Evolutionary conservation across 306 rosid species (phyloP).

Genomic region (Mimosa bimucronata): DNA sequence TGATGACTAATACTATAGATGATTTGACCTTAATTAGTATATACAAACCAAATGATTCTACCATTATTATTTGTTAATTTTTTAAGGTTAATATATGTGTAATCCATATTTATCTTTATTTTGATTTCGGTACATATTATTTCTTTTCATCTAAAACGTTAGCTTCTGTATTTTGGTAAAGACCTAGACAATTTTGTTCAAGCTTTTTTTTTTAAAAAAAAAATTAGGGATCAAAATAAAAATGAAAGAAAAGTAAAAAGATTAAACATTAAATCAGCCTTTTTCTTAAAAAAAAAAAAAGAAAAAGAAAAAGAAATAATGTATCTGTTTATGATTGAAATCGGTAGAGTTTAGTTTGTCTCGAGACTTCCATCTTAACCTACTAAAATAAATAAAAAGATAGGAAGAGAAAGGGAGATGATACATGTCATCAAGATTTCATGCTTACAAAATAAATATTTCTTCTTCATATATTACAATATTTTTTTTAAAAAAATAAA

Average conservation of each 20-base stretch:
- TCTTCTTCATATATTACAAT: not conserved
- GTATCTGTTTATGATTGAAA: not conserved
- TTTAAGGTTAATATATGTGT: not conserved
- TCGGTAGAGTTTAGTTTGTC: not conserved
- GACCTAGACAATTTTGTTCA: no score
- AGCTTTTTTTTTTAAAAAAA: no score
- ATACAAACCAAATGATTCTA: not conserved
- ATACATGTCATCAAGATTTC: conserved; percentile 7
- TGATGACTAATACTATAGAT: not conserved
- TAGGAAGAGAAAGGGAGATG: not conserved
- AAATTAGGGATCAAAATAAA: no score
- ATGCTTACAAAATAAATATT: not conserved
- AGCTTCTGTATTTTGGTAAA: no score
- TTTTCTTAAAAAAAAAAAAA: no score
- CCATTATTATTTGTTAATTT: not conserved
- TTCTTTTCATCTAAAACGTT: no score
- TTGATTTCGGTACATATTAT: no score
- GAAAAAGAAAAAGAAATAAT: no score
- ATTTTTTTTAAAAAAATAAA: not conserved
- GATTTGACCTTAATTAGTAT: not conserved
- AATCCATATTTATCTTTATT: no score
- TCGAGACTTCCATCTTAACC: not conserved
- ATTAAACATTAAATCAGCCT: no score
- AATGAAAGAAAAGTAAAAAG: no score
- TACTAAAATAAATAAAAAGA: not conserved